Conservation (phyloP, 192 early-diverging fungal species). For the Backusella circina region DNA sequence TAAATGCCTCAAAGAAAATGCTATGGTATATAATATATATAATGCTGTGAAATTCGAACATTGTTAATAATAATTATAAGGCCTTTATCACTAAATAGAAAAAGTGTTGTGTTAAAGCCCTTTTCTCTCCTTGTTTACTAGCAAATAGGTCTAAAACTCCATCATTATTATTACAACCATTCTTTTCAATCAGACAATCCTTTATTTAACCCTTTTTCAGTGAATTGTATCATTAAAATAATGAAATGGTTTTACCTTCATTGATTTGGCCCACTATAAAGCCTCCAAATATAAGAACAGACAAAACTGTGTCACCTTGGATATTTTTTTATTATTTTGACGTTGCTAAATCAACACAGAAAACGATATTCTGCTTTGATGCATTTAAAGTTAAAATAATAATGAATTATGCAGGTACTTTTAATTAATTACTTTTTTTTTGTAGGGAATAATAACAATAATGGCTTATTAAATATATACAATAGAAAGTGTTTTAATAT, state of each 20-base stretch:
- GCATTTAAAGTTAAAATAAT: background rate
- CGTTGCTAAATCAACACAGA: background rate
- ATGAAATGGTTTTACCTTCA: background rate
- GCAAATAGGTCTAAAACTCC: background rate
- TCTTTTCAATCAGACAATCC: background rate
- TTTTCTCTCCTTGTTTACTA: background rate
- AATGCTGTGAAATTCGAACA: no score
- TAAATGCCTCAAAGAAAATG: no score
- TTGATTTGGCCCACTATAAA: background rate
- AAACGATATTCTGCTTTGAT: background rate
- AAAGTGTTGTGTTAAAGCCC: background rate
- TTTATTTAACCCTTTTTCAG: background rate
- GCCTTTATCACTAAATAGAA: no score
- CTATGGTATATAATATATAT: no score
- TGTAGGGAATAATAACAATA: background rate
- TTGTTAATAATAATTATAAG: no score
- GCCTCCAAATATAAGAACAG: background rate
- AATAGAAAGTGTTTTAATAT: background rate
- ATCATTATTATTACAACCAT: background rate
- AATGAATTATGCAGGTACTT: background rate
- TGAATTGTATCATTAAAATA: background rate
- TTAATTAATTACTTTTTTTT: background rate
- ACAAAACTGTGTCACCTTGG: background rate
- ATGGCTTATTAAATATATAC: background rate
- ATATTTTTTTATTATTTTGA: background rate